These are phyloP conservation scores for Sistotremastrum niveocremeum DNA, from an alignment of 768 basidiomycete genomes.

Conservation along the genomic window DNA sequence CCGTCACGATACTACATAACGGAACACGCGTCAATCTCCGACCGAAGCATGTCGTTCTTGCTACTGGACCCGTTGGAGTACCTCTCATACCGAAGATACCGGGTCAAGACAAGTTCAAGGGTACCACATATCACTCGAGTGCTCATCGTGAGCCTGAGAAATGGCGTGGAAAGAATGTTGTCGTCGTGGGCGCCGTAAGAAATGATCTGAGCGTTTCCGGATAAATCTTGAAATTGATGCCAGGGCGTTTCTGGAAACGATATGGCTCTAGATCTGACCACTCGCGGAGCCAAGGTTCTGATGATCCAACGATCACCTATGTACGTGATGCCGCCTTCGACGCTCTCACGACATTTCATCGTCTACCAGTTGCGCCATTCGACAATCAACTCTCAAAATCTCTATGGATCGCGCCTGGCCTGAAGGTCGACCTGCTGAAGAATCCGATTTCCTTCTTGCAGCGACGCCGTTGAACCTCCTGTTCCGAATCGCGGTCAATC, in stretches of 20 bases:
- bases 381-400: conserved; percentile 2
- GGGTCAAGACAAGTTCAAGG: conserved; percentile 17
- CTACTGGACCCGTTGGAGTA: conserved; percentile 23
- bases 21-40: conserved; percentile 18
- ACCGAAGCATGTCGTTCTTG: conserved; percentile 27
- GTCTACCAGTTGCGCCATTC: too few relatives aligned
- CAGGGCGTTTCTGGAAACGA: conserved; percentile 16
- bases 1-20: conserved; percentile 17
- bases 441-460: conserved; percentile 15
- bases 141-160: conserved; percentile 16
- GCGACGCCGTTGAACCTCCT: conserved; percentile 14
- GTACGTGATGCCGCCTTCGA: conserved; percentile 14
- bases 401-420: conserved; percentile 1
- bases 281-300: conserved; percentile 22
- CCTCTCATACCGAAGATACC: conserved; percentile 20
- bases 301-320: conserved; percentile 31
- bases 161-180: conserved; percentile 22
- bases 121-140: conserved; percentile 20
- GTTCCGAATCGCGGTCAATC: conserved; percentile 7
- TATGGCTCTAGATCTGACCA: conserved; percentile 23
- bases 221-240: background rate
- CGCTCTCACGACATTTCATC: conserved; percentile 5
- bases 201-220: background rate
- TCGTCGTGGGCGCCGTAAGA: conserved; percentile 31
- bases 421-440: conserved; percentile 8